Evolutionary conservation across 1,139 yeast genomes (phyloP).

Genomic region (Arxiozyma bovina): DNA sequence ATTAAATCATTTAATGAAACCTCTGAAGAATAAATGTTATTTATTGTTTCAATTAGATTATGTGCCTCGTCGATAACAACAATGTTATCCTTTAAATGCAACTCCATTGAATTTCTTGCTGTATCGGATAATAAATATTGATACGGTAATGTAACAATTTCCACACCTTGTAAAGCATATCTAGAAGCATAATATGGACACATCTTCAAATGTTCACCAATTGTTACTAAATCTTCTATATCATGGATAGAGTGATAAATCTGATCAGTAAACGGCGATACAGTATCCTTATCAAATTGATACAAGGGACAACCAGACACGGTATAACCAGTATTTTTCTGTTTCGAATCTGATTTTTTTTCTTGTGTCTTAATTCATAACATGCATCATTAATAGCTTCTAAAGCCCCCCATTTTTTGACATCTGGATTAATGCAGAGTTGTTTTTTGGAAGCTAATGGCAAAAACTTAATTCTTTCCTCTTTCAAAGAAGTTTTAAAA

Average conservation of each 20-base stretch:
- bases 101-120: conserved; percentile 51
- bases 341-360: conserved; percentile 5
- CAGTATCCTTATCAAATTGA: conserved; percentile 31
- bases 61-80: conserved; percentile 92
- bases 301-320: conserved; percentile 45
- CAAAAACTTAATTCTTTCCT: conserved; percentile 47
- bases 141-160: conserved; percentile 77
- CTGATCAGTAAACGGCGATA: conserved; percentile 46
- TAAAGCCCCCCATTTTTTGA: conserved; percentile 41
- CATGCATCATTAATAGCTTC: conserved; percentile 78
- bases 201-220: conserved; percentile 49
- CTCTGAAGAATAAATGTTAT: conserved; percentile 56
- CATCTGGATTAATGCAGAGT: conserved; percentile 64
- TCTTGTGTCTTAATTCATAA: conserved; percentile 52
- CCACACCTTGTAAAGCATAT: conserved; percentile 47
- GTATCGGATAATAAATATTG: conserved; percentile 63
- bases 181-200: conserved; percentile 84
- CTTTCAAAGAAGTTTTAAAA: conserved; percentile 30
- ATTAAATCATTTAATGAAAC: conserved; percentile 45
- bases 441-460: conserved; percentile 82
- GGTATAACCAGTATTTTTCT: too few species aligned
- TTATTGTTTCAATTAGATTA: conserved; percentile 70
- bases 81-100: conserved; percentile 55
- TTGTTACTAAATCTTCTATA: conserved; percentile 64
- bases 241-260: conserved; percentile 60